These are phyloP conservation scores for Mallotus japonicus DNA, from an alignment of 441 rosid species.

Conservation along the genomic window DNA sequence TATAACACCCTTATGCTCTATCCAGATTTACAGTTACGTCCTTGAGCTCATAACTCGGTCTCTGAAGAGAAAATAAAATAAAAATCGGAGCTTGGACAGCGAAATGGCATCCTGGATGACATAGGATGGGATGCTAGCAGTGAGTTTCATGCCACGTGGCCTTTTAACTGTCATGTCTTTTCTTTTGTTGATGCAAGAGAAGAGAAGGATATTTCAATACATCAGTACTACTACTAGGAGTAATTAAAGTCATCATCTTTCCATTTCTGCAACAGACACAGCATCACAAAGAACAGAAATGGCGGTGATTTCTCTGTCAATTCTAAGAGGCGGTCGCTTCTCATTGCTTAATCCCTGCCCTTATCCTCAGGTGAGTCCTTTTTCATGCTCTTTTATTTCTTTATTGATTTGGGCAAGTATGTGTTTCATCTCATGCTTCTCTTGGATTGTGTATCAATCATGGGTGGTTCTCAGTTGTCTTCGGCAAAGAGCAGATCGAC, in stretches of 20 bases:
- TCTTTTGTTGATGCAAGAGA: neutral
- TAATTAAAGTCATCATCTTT: neutral
- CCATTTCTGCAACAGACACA: neutral
- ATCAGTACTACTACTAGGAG: no score
- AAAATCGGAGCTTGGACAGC: neutral
- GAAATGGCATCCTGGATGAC: neutral
- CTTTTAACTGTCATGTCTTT: constrained; percentile 15
- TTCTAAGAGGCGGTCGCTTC: constrained; percentile 41
- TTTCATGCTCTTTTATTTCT: neutral
- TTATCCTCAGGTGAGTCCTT: constrained; percentile 20
- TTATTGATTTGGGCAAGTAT: neutral
- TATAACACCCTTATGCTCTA: neutral
- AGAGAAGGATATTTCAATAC: no score
- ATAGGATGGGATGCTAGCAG: neutral
- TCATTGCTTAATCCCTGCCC: constrained; percentile 33
- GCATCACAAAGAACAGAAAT: neutral
- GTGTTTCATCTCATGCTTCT: neutral
- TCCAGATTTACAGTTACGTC: neutral
- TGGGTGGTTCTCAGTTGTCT: constrained; percentile 15
- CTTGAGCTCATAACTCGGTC: neutral
- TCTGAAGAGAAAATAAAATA: neutral
- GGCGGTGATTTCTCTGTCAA: constrained; percentile 24
- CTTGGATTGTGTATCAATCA: neutral
- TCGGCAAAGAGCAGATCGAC: constrained; percentile 28
- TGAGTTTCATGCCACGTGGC: constrained; percentile 18